Percentiles rank a stretch among this genome's conserved stretches.
Conservation (phyloP, 352 stramenopile species). For the Poterioochromonas sp. region DNA sequence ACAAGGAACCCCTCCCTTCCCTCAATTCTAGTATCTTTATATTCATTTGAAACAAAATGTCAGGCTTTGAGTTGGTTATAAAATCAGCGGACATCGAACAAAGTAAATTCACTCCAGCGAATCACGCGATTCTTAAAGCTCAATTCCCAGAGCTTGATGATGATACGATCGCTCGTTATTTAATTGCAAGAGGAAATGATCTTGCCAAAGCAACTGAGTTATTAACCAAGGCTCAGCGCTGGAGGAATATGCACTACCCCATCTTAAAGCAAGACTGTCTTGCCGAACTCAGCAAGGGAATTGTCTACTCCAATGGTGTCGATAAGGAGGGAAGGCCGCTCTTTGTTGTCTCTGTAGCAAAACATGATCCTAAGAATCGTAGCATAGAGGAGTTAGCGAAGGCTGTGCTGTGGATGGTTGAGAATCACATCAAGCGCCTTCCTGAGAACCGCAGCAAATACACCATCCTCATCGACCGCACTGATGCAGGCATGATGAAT, state of each 20-base stretch:
- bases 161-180: neutral
- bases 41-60: too few relatives aligned
- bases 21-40: too few relatives aligned
- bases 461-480: slow-evolving; percentile 21
- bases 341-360: neutral
- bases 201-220: neutral
- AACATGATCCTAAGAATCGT: neutral
- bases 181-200: slow-evolving; percentile 11
- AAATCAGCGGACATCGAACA: neutral
- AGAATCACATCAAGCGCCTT: neutral
- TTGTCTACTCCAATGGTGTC: neutral
- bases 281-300: neutral
- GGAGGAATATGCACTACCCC: neutral
- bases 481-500: neutral
- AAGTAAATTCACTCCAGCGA: neutral
- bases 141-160: neutral
- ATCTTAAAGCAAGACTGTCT: neutral
- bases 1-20: too few relatives aligned
- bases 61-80: too few relatives aligned
- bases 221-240: neutral
- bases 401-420: neutral
- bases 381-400: slow-evolving; percentile 6
- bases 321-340: slow-evolving; percentile 31
- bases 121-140: neutral
- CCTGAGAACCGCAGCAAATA: neutral